These are phyloP conservation scores for Amaranthus cruentus DNA, from an alignment of 148 eudicot genomes.

Conservation along the genomic window DNA sequence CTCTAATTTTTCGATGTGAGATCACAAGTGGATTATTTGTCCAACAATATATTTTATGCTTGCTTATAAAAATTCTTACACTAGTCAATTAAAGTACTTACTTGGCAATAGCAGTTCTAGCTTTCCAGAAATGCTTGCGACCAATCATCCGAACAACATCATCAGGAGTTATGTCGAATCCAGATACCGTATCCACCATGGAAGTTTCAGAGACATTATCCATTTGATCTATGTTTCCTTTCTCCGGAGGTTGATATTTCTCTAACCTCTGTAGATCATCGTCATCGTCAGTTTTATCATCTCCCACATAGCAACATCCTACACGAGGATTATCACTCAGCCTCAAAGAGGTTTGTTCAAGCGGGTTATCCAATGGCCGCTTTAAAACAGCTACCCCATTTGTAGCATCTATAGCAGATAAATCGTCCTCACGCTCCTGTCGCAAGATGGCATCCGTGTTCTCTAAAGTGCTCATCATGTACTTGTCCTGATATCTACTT, in stretches of 20 bases:
- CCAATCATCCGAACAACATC: constrained; percentile 81
- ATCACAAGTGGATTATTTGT: too few species aligned
- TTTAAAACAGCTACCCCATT: constrained; percentile 24
- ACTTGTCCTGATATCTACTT: constrained; percentile 26
- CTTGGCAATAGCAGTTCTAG: constrained; percentile 83
- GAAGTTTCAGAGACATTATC: constrained; percentile 76
- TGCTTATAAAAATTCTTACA: background rate
- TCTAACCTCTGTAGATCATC: constrained; percentile 29
- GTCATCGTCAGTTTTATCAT: constrained; percentile 21
- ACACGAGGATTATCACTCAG: constrained; percentile 17
- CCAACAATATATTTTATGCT: too few species aligned
- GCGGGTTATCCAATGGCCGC: constrained; percentile 23
- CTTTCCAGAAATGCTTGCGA: constrained; percentile 89
- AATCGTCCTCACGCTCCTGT: constrained; percentile 22
- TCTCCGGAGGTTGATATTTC: constrained; percentile 24
- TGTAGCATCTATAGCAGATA: constrained; percentile 21
- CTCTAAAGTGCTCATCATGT: constrained; percentile 17
- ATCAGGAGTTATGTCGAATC: constrained; percentile 62
- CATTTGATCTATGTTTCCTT: constrained; percentile 37
- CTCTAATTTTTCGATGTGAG: too few species aligned
- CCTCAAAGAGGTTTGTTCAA: constrained; percentile 19
- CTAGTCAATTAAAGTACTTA: constrained; percentile 32
- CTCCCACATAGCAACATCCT: constrained; percentile 28
- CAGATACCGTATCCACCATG: constrained; percentile 54
- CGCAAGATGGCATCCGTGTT: constrained; percentile 19